These are phyloP conservation scores for Tetrapisispora pingtungensis DNA, from an alignment of 805 yeast species.

Conservation along the genomic window DNA sequence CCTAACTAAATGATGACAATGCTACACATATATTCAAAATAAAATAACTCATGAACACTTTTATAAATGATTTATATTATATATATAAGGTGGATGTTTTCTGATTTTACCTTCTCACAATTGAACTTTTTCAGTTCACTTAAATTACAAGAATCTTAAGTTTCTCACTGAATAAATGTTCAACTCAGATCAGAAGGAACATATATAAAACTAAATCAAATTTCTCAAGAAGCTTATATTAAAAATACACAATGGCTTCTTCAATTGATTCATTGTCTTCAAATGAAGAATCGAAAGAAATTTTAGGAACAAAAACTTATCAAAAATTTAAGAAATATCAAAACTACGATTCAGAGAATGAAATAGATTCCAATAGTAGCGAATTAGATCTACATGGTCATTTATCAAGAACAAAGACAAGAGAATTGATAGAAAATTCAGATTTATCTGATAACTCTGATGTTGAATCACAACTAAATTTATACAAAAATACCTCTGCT, in stretches of 20 bases:
- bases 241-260: neutral
- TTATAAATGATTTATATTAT: too few species aligned
- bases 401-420: constrained; percentile 14
- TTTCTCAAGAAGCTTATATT: too few species aligned
- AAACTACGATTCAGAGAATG: neutral
- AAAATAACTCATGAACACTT: too few species aligned
- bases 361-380: neutral
- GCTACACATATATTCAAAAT: too few species aligned
- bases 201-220: too few species aligned
- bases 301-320: neutral
- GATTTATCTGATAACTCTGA: constrained; percentile 3
- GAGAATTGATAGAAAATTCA: constrained; percentile 10
- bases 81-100: too few species aligned
- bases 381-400: constrained; percentile 8
- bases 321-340: neutral
- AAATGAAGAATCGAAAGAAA: neutral
- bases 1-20: too few species aligned
- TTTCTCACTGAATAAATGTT: too few species aligned
- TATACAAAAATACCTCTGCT: neutral
- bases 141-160: too few species aligned
- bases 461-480: constrained; percentile 2
- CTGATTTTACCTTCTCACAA: too few species aligned
- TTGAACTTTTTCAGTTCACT: too few species aligned
- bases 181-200: too few species aligned
- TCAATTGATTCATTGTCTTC: neutral